A percentile compares a stretch with the other conserved stretches of the same genome.
phyloP scores from a whole-genome alignment of 768 basidiomycete genomes.

The Kwoniella pini region DNA sequence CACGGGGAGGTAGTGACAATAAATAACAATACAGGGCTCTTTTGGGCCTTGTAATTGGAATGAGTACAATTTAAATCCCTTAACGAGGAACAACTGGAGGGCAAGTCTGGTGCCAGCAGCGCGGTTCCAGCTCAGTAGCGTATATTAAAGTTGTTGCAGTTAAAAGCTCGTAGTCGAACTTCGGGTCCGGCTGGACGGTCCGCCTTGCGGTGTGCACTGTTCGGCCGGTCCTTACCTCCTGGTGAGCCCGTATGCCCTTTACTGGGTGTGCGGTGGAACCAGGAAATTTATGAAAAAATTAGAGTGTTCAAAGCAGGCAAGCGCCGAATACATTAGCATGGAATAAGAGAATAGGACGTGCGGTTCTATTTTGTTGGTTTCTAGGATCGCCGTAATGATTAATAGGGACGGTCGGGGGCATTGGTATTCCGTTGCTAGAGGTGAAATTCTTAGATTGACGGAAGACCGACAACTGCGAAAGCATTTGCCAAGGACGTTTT shows the following conservation, averaged over 20 bases:
- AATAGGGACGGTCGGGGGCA: conserved; percentile 81
- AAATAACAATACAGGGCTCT: conserved; percentile 59
- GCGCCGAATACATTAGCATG: conserved; percentile 78
- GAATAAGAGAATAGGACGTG: conserved; percentile 80
- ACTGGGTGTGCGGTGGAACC: conserved; percentile 70
- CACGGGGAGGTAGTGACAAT: conserved; percentile 58
- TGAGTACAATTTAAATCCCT: conserved; percentile 60
- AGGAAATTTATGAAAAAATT: conserved; percentile 79
- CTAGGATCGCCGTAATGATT: conserved; percentile 76
- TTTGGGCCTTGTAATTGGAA: conserved; percentile 59
- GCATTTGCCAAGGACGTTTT: conserved; percentile 84
- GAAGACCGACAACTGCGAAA: conserved; percentile 79
- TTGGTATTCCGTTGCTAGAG: conserved; percentile 78
- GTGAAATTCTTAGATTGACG: conserved; percentile 83
- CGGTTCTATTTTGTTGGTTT: conserved; percentile 82
- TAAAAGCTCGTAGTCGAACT: conserved; percentile 56
- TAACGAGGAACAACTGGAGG: conserved; percentile 60
- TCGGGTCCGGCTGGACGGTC: conserved; percentile 63
- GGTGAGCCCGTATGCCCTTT: conserved; percentile 70
- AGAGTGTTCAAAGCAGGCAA: conserved; percentile 79
- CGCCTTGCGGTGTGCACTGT: conserved; percentile 68
- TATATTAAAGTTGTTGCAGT: conserved; percentile 59
- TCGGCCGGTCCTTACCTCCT: conserved; percentile 68
- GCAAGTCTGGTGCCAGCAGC: conserved; percentile 59
- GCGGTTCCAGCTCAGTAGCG: conserved; percentile 56